phyloP scores from a whole-genome alignment of 352 stramenopile genomes.

The Phytophthora meadii region DNA sequence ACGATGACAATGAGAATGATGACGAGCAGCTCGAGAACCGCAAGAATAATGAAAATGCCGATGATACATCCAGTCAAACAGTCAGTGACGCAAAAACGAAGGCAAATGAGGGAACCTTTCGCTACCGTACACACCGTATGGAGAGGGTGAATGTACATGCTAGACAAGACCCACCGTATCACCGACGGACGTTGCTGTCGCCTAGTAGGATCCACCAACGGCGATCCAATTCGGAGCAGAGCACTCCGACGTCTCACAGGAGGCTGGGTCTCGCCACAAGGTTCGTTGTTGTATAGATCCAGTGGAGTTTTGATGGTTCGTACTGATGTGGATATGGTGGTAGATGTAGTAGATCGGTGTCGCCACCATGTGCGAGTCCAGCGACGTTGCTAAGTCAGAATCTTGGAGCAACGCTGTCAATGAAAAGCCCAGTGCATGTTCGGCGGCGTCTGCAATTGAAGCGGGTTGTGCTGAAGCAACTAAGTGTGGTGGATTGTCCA shows the following conservation, averaged over 20 bases:
- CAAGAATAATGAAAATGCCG: slow-evolving; percentile 1
- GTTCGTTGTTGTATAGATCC: slow-evolving; percentile 9
- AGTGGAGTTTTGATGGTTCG: not conserved
- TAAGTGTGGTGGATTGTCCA: slow-evolving; percentile 28
- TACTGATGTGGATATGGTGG: slow-evolving; percentile 1
- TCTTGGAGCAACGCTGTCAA: slow-evolving; percentile 48
- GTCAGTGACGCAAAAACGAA: not conserved
- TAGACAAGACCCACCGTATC: slow-evolving; percentile 31
- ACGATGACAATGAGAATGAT: slow-evolving; percentile 12
- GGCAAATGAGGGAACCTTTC: slow-evolving; percentile 22
- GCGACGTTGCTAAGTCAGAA: slow-evolving; percentile 45
- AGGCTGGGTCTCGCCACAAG: slow-evolving; percentile 14
- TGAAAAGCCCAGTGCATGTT: slow-evolving; percentile 40
- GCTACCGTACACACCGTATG: slow-evolving; percentile 36
- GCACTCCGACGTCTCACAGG: slow-evolving; percentile 21
- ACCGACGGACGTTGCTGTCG: slow-evolving; percentile 13
- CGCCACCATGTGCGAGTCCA: slow-evolving; percentile 48
- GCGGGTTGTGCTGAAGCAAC: slow-evolving; percentile 37
- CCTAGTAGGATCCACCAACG: slow-evolving; percentile 17
- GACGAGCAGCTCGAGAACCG: slow-evolving; percentile 18
- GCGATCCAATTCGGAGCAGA: slow-evolving; percentile 32
- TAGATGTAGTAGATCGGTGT: slow-evolving; percentile 28
- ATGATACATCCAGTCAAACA: slow-evolving; percentile 6
- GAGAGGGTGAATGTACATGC: slow-evolving; percentile 33
- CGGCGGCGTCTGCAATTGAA: slow-evolving; percentile 22